Base-by-base conservation (phyloP, 2,329 filamentous ascomycete genomes). In the Diaporthe sp. region DNA sequence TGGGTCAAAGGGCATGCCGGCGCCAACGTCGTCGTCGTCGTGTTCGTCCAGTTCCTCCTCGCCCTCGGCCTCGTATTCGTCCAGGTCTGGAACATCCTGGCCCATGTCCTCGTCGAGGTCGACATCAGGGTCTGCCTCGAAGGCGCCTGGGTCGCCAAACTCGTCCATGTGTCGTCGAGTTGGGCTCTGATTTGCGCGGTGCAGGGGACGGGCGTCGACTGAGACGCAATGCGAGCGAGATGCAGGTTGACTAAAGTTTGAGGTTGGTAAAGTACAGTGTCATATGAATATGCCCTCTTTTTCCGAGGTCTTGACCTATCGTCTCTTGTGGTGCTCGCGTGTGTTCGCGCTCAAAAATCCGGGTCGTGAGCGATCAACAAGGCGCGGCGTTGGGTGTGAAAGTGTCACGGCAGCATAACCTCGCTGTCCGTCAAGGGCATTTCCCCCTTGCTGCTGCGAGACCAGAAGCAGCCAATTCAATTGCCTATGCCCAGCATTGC, bases 1-100 rank as follows among this genome's bases (percentile, higher is more conserved):
- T 19, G 91, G 86, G 74, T 92, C 87, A 71, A 92, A 90, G 9
- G 67, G 74, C 6, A 78, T 75, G n/a, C 57, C 46, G 5, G 37
- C 51, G 13, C 53, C 68, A 51, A 10, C 46, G 25, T 53, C 73
- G 7, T 77, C 75, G 10, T 77, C 76, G 3, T 76, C 74, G 3
- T 67, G 61, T 3, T 73, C 75, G 22, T 73, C 71, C 19, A 42
- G n/a, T 22, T 72, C 73, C 4, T 74, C 73, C 25, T 71, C 73
- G 46, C n/a, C 75, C 13, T 58, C 73, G 34, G 34, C 73, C 15
- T 75, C 73, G 55, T 73, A 74, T 19, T 70, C 71, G n/a, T 37
- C 68, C 44, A 60, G 46, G 19, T 75, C 67, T 15, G 46, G 57
- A 19, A 37, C 65, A 46, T 71, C 65, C 55, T 71, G 67, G 57